Base-by-base conservation (phyloP, 306 rosid genomes). In the Vigna reflexopilosa region DNA sequence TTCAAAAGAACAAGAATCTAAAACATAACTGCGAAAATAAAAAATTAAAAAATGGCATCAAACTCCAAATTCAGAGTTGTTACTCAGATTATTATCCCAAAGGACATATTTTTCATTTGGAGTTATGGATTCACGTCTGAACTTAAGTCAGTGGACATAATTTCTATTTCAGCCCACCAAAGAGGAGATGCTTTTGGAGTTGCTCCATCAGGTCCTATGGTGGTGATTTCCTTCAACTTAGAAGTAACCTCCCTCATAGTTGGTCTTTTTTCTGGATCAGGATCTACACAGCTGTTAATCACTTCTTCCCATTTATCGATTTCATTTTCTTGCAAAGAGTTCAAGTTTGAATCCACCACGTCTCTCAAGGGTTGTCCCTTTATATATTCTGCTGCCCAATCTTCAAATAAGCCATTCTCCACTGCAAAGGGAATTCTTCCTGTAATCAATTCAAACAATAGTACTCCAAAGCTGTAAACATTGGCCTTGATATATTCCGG, bases 141-240 rank as follows among this genome's bases (percentile, higher is more conserved):
- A 48, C 75, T 78, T 54, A 62, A 79, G 26, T 91, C 93, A 6
- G 91, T 11, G 38, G 97, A 88, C 83, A 87, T 64, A 34, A 95
- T 95, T 84, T 95, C 98, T 28, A 92, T 85, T 78, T 95, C 98
- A 44, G 97, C 97, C 98, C 98, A 95, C 98, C 98, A 95, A 65
- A 95, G 91, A 66, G 93, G 95, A 42, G 98, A 92, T 65, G 86
- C 10, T 82, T 90, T 95, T 50, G 97, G 98, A 26, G 86, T 85
- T 36, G 93, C 98, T 72, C 80, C 90, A 50, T 89, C 96, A 38
- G 97, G 93, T n/a, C 62, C 96, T 88, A 92, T 78, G 20, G 83
- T 83, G 71, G 96, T 95, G 17, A 91, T 91, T 22, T 88, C 88
- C 77, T 72, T 91, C 87, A 92, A 77, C 88, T 72, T 88, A 6